Conservation (phyloP, 73 alveolate genomes). For the Paramecium primaurelia region DNA sequence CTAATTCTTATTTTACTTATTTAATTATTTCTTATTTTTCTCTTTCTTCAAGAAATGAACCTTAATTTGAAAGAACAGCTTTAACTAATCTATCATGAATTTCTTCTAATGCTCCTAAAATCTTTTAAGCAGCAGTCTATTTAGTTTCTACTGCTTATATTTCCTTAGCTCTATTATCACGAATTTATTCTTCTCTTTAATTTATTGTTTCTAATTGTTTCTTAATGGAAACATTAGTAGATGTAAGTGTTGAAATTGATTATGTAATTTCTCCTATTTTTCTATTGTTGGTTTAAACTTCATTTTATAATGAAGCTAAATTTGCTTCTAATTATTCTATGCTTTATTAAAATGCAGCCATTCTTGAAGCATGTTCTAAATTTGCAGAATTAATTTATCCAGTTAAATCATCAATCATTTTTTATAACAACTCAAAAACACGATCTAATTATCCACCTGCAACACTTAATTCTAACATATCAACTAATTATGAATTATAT, state of each 20-base stretch:
- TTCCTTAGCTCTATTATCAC: not conserved
- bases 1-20: not conserved
- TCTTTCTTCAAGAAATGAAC: conserved; percentile 17
- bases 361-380: conserved; percentile 21
- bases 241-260: not conserved
- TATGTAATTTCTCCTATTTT: not conserved
- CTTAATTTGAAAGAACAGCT: not conserved
- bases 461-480: conserved; percentile 44
- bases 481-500: conserved; percentile 36
- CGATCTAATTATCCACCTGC: conserved; percentile 10
- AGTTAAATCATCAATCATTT: conserved; percentile 32
- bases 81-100: conserved; percentile 10
- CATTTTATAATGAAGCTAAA: not conserved
- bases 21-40: not conserved
- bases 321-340: not conserved
- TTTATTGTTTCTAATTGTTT: not conserved
- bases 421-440: conserved; percentile 12
- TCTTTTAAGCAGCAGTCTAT: not conserved
- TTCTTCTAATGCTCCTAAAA: not conserved
- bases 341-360: not conserved
- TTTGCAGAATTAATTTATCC: conserved; percentile 11
- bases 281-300: conserved; percentile 7
- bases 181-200: conserved; percentile 20
- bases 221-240: conserved; percentile 4
- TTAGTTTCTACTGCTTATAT: not conserved